These are phyloP conservation scores for Prosopis cineraria DNA, from an alignment of 306 rosid species.

Conservation along the genomic window DNA sequence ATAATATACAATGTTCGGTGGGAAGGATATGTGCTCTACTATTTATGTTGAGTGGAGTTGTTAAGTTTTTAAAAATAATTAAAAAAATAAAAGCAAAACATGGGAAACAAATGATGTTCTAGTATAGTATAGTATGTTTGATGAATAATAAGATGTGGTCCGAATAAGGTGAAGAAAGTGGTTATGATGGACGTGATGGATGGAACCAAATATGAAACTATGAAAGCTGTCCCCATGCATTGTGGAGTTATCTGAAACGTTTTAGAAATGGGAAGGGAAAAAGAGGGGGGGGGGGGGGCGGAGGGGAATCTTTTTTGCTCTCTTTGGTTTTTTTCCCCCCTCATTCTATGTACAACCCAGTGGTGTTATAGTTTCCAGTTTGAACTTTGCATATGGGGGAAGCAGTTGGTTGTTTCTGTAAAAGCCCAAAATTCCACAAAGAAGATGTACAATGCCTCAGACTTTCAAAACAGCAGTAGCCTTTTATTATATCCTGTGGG, in stretches of 20 bases:
- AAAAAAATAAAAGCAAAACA: neutral
- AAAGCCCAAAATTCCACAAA: slow-evolving; percentile 31
- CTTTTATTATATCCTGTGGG: neutral
- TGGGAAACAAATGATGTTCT: slow-evolving; percentile 37
- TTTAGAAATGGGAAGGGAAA: slow-evolving; percentile 31
- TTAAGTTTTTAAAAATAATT: slow-evolving; percentile 24
- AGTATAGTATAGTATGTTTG: slow-evolving; percentile 22
- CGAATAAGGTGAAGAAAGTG: slow-evolving; percentile 30
- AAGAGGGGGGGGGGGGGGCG: too few species aligned
- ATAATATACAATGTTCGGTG: slow-evolving; percentile 30
- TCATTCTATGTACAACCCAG: slow-evolving; percentile 23
- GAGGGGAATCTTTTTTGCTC: slow-evolving; percentile 50
- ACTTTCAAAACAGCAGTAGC: slow-evolving; percentile 13
- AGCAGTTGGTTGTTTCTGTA: slow-evolving; percentile 19
- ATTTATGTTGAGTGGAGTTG: slow-evolving; percentile 47
- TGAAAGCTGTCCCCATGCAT: slow-evolving; percentile 53
- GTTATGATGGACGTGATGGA: slow-evolving; percentile 47
- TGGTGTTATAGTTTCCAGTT: slow-evolving; percentile 26
- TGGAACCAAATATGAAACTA: slow-evolving; percentile 50
- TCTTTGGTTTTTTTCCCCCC: slow-evolving; percentile 22
- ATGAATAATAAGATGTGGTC: slow-evolving; percentile 33
- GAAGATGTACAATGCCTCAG: slow-evolving; percentile 18
- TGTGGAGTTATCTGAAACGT: slow-evolving; percentile 49
- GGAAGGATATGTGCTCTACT: slow-evolving; percentile 36
- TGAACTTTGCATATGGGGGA: slow-evolving; percentile 19